Conservation (phyloP, 2,329 filamentous ascomycete species). For the Aspergillus aculeatinus region DNA sequence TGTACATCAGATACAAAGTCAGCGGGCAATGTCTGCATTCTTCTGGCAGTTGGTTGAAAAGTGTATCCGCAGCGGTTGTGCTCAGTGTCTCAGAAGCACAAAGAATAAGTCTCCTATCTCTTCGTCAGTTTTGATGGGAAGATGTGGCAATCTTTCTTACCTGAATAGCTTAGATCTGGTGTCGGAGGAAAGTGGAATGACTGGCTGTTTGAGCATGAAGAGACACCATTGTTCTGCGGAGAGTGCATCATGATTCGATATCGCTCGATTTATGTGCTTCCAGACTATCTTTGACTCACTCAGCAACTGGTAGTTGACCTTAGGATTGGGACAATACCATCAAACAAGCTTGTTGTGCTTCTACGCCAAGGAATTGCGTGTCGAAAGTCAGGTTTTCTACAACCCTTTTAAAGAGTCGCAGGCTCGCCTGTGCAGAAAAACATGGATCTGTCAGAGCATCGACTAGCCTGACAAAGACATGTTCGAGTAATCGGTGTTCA, state of each 20-base stretch:
- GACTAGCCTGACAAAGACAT: conserved; percentile 64
- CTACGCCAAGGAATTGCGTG: conserved; percentile 54
- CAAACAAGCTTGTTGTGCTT: conserved; percentile 56
- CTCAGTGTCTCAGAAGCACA: conserved; percentile 65
- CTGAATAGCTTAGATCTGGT: conserved; percentile 70
- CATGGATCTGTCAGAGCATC: conserved; percentile 59
- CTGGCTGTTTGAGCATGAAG: conserved; percentile 59
- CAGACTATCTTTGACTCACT: conserved; percentile 65
- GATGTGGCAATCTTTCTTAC: conserved; percentile 40
- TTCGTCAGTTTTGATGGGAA: conserved; percentile 6
- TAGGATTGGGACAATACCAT: conserved; percentile 30
- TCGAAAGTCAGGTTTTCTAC: conserved; percentile 42
- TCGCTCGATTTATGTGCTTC: conserved; percentile 69
- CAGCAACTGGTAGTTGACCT: background rate
- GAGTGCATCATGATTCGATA: conserved; percentile 53
- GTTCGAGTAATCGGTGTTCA: conserved; percentile 64
- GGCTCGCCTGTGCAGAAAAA: conserved; percentile 33
- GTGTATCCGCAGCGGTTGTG: conserved; percentile 52
- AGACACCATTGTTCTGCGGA: conserved; percentile 69
- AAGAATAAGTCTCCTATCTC: conserved; percentile 66
- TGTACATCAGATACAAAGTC: conserved; percentile 74
- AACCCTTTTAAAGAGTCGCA: conserved; percentile 30
- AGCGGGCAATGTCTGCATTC: conserved; percentile 59
- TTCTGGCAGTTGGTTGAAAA: conserved; percentile 61
- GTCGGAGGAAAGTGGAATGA: conserved; percentile 65